phyloP scores from a whole-genome alignment of 768 basidiomycete genomes.

The Glaciozyma martinii region DNA sequence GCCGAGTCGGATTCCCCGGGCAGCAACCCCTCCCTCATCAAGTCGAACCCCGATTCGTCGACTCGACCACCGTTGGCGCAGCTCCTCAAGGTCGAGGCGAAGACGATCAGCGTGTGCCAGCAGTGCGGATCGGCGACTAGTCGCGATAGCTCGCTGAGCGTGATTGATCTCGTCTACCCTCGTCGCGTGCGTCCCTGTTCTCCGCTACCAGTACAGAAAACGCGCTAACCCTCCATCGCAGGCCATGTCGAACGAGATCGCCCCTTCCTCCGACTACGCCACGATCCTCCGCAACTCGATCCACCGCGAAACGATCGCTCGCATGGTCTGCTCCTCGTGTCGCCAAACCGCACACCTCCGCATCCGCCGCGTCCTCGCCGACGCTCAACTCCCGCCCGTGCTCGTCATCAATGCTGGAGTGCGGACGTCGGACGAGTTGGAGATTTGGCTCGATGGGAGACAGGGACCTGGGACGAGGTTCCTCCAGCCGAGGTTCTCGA shows the following conservation, averaged over 20 bases:
- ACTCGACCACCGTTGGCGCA: constrained; percentile 66
- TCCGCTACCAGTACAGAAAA: no score
- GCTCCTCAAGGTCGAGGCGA: constrained; percentile 68
- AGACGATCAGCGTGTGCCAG: constrained; percentile 63
- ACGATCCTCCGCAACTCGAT: constrained; percentile 66
- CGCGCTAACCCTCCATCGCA: constrained; percentile 10
- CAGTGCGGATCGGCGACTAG: constrained; percentile 62
- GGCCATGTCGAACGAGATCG: constrained; percentile 38
- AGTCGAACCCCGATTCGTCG: constrained; percentile 33
- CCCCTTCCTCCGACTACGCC: constrained; percentile 50
- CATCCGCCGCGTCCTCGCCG: constrained; percentile 57
- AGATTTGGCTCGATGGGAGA: constrained; percentile 61
- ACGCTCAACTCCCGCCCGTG: constrained; percentile 60
- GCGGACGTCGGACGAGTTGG: constrained; percentile 61
- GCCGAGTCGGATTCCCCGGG: constrained; percentile 58
- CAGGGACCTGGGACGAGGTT: constrained; percentile 43
- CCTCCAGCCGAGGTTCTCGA: constrained; percentile 46
- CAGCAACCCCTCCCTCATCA: constrained; percentile 31
- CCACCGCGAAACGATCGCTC: constrained; percentile 70
- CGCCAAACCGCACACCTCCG: constrained; percentile 66
- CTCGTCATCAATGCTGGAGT: constrained; percentile 78
- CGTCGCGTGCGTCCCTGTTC: constrained; percentile 52
- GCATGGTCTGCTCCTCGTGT: constrained; percentile 76
- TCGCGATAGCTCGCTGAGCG: constrained; percentile 70
- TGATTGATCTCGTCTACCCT: constrained; percentile 79